Base-by-base conservation (phyloP, 352 stramenopile genomes). In the Pythium vanterpoolii region DNA sequence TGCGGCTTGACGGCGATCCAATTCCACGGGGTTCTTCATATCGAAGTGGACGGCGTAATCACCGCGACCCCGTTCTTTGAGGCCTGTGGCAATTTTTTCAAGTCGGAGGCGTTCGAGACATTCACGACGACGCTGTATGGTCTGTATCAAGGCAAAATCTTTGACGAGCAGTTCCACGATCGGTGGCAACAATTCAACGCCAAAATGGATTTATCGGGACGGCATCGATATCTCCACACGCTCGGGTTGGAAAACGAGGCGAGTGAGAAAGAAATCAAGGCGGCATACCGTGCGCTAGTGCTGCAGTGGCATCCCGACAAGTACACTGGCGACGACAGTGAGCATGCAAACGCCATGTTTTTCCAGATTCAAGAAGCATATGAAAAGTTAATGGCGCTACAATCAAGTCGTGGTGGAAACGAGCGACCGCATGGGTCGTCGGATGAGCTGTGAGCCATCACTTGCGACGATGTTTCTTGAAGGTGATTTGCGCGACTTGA, bases 261-360 rank as follows among this genome's bases (percentile, higher is more conserved):
- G 23, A 64, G 3, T 13, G 44, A 36, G 0, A 50, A 44, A 27
- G 58, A 64, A 8, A 64, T 71, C 52, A 71, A 67, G 30, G 26
- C 46, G 18, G 60, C 60, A 13, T 72, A 72, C 50, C 59, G 54
- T 4, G 34, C 23, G 10, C 50, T 72, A 27, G 64, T 51, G 49
- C 54, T 72, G 5, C 49, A 62, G 54, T 72, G 64, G 64, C 64
- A 69, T 42, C 60, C 64, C 8, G 64, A 72, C 54, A 69, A 64
- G 48, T 62, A 66, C 54, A 54, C 44, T 4, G 54, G 54, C 24
- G 54, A 66, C 1, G 42, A 72, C 24, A 43, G 50, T 3, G 54
- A 49, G 7, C 27, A 62, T 16, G 64, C 64, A 1, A 51, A 60
- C 27, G 39, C 23, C 36, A 65, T 43, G 54, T 72, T 72, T 33